Conservation (phyloP, 805 yeast genomes). For the Myxozyma melibiosi region DNA sequence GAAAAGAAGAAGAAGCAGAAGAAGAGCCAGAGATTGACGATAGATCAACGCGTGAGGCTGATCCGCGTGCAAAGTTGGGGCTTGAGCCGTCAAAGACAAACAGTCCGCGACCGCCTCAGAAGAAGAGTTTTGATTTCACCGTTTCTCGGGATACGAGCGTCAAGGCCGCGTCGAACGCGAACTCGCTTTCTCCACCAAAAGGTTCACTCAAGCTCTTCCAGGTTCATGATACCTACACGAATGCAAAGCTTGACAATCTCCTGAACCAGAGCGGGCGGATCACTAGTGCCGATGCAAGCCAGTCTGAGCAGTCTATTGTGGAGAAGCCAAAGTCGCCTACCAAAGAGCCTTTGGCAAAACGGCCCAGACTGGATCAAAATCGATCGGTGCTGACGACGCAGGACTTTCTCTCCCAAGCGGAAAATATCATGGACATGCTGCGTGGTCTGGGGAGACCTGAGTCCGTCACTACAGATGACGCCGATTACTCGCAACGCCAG, state of each 20-base stretch:
- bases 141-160: constrained; percentile 1
- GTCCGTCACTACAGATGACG: constrained; percentile 17
- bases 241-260: constrained; percentile 36
- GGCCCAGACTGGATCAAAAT: constrained; percentile 16
- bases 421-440: constrained; percentile 36
- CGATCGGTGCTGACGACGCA: constrained; percentile 24
- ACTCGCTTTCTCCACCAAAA: constrained; percentile 1
- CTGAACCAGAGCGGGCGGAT: constrained; percentile 8
- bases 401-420: constrained; percentile 39
- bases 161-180: not conserved
- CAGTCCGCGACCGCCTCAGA: constrained; percentile 32
- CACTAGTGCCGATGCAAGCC: not conserved
- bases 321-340: constrained; percentile 19
- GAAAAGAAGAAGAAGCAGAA: not conserved
- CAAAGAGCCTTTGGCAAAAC: constrained; percentile 27
- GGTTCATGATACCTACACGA: constrained; percentile 38
- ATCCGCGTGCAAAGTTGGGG: constrained; percentile 12
- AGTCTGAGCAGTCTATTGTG: not conserved
- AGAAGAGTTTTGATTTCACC: constrained; percentile 19
- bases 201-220: constrained; percentile 38
- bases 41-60: constrained; percentile 3
- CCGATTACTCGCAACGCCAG: constrained; percentile 22
- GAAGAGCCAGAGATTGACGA: constrained; percentile 13
- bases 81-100: constrained; percentile 11
- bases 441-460: constrained; percentile 23